phyloP scores from a whole-genome alignment of 2,329 filamentous ascomycete species.

The Sclerotinia glacialis region DNA sequence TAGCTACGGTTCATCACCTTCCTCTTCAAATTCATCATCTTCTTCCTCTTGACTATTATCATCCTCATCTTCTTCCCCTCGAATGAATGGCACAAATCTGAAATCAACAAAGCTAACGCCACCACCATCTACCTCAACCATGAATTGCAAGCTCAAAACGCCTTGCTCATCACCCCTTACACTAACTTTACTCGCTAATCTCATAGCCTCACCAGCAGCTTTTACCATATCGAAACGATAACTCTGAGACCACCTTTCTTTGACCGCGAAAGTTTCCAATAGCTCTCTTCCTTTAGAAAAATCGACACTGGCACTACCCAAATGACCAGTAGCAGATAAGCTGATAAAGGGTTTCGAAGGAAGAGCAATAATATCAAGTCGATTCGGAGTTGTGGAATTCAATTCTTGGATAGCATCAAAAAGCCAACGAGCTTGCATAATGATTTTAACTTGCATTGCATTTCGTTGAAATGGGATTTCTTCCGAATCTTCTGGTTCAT shows the following conservation, averaged over 20 bases:
- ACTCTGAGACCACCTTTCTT: slow-evolving; percentile 59
- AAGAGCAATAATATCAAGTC: slow-evolving; percentile 65
- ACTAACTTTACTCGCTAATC: slow-evolving; percentile 86
- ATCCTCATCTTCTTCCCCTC: slow-evolving; percentile 53
- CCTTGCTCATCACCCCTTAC: slow-evolving; percentile 84
- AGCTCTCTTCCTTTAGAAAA: slow-evolving; percentile 63
- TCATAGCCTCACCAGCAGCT: slow-evolving; percentile 88
- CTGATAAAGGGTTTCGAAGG: slow-evolving; percentile 65
- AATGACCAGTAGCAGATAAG: slow-evolving; percentile 61
- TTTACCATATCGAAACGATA: slow-evolving; percentile 89
- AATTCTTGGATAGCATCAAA: slow-evolving; percentile 70
- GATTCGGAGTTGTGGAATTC: slow-evolving; percentile 60
- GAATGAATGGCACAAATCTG: slow-evolving; percentile 71
- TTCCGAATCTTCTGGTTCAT: slow-evolving; percentile 69
- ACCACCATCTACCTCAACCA: slow-evolving; percentile 79
- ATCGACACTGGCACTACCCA: slow-evolving; percentile 63
- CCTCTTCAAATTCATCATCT: slow-evolving; percentile 32
- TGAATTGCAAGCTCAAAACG: slow-evolving; percentile 91
- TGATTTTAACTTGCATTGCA: slow-evolving; percentile 82
- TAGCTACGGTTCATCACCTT: slow-evolving; percentile 1
- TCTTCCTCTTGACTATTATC: slow-evolving; percentile 45
- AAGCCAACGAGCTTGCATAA: slow-evolving; percentile 77
- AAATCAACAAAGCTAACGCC: slow-evolving; percentile 77
- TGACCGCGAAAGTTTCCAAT: slow-evolving; percentile 71
- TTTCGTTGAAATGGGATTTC: slow-evolving; percentile 87